These are phyloP conservation scores for Panicum virgatum DNA, from an alignment of 202 grass and related monocot genomes.

Conservation along the genomic window DNA sequence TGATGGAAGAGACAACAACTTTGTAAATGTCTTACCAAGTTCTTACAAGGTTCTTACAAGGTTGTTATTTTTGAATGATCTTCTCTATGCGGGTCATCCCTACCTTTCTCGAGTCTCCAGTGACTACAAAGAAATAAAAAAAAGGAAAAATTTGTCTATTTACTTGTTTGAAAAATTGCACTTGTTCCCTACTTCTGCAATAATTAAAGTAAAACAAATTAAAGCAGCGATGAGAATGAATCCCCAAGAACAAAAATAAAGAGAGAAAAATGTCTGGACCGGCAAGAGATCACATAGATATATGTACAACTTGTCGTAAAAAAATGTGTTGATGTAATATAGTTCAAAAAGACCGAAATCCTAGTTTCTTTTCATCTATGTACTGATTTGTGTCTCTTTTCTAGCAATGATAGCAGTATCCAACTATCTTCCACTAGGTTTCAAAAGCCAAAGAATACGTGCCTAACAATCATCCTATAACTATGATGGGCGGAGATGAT, in stretches of 20 bases:
- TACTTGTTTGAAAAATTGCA: neutral
- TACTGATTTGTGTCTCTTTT: neutral
- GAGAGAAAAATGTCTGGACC: neutral
- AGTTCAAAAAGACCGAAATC: neutral
- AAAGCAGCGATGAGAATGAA: neutral
- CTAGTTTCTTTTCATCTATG: neutral
- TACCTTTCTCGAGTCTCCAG: no score
- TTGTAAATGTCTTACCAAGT: no score
- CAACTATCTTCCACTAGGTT: conserved; percentile 5
- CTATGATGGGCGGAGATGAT: no score
- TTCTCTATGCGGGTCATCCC: no score
- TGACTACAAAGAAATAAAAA: no score
- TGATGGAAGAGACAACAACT: no score
- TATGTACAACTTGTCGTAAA: neutral
- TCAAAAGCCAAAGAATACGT: conserved; percentile 38
- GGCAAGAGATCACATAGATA: neutral
- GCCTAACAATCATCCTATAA: conserved; percentile 33
- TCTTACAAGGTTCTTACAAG: no score
- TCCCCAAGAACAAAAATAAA: neutral
- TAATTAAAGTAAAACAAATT: neutral
- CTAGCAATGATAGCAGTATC: conserved; percentile 11
- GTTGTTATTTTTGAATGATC: no score
- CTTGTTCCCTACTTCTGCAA: neutral
- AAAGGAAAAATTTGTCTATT: no score
- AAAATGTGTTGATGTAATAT: neutral